Conservation (phyloP, 225 moss, liverwort and hornwort genomes). For the Straminergon stramineum region DNA sequence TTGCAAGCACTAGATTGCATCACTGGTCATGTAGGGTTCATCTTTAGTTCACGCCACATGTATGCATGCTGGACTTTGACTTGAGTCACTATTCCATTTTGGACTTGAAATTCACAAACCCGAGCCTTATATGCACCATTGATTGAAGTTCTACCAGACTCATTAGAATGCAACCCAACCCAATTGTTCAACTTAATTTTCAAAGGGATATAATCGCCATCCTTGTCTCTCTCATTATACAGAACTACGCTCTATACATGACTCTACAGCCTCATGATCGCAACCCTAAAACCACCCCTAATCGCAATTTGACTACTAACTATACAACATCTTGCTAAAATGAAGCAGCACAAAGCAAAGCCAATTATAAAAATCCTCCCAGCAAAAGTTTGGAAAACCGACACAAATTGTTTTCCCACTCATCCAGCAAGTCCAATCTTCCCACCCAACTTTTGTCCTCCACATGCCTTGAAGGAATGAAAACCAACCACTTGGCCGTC, state of each 20-base stretch:
- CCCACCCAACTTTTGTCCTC: no score
- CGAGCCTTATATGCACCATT: background rate
- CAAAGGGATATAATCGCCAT: background rate
- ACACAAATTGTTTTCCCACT: no score
- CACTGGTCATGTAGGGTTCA: background rate
- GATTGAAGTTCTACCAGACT: background rate
- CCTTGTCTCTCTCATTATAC: background rate
- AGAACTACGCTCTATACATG: background rate
- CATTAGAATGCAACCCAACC: background rate
- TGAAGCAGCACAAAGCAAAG: no score
- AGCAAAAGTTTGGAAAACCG: no score
- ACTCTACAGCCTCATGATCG: background rate
- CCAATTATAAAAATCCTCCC: no score
- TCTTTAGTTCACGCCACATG: background rate
- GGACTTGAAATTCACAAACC: background rate
- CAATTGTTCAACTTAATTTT: background rate
- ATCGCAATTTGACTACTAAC: no score
- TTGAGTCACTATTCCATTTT: background rate
- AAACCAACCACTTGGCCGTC: no score
- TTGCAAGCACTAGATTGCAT: accelerated
- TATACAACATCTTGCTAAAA: no score
- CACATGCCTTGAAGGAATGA: no score
- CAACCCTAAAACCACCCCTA: no score
- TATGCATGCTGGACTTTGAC: background rate
- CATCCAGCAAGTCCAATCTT: no score